Conservation (phyloP, 331 rosid species). For the Pyrus hybrid region DNA sequence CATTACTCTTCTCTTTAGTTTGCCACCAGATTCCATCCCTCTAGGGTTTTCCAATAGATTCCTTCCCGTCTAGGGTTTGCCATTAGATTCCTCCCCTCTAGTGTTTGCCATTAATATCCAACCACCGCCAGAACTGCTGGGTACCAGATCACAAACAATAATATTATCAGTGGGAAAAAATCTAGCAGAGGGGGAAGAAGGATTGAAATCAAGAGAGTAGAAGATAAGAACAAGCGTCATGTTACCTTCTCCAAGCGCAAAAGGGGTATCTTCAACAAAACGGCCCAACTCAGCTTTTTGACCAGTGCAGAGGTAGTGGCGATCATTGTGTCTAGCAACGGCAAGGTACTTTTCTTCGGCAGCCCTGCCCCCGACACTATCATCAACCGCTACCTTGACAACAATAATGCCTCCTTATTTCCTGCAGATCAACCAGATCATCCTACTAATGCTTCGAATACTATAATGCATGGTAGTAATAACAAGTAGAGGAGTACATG, state of each 20-base stretch:
- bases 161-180: not conserved
- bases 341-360: constrained; percentile 5
- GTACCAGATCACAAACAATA: not conserved
- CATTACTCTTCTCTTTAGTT: no score
- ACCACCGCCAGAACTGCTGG: not conserved
- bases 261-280: constrained; percentile 9
- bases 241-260: constrained; percentile 18
- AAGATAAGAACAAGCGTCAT: constrained; percentile 10
- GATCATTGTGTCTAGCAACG: not conserved
- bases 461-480: not conserved
- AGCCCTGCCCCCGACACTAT: not conserved
- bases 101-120: not conserved
- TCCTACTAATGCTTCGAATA: no score
- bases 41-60: not conserved
- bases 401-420: not conserved
- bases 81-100: no score
- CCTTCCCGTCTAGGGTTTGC: not conserved
- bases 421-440: no score
- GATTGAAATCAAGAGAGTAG: constrained; percentile 14
- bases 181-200: not conserved
- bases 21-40: not conserved
- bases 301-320: constrained; percentile 5
- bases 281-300: constrained; percentile 8
- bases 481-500: not conserved
- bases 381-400: not conserved